A percentile compares a stretch with the other conserved stretches of the same genome.
These are phyloP conservation scores for Volutella citrinella DNA, from an alignment of 2,329 filamentous ascomycete species.

Conservation along the genomic window DNA sequence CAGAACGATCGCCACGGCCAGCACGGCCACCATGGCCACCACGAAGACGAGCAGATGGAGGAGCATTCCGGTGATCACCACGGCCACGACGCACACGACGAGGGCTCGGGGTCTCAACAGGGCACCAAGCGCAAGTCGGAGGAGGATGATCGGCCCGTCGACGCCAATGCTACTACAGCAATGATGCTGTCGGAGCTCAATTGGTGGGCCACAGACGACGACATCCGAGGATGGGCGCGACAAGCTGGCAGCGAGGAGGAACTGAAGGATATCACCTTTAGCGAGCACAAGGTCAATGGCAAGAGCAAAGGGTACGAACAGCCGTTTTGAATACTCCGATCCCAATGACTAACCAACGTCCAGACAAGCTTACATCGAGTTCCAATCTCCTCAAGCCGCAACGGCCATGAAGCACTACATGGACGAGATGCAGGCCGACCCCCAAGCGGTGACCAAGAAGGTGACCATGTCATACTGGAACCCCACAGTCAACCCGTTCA, in stretches of 20 bases:
- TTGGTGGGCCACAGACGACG: slow-evolving; percentile 97
- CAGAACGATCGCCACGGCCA: slow-evolving; percentile 30
- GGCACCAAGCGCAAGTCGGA: slow-evolving; percentile 60
- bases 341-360: too few relatives aligned
- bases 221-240: slow-evolving; percentile 82
- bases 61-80: slow-evolving; percentile 38
- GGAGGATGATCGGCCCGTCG: slow-evolving; percentile 57
- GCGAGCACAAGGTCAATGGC: slow-evolving; percentile 97
- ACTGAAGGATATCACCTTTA: slow-evolving; percentile 90
- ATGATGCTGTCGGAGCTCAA: slow-evolving; percentile 85
- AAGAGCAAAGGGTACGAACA: slow-evolving; percentile 96
- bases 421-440: slow-evolving; percentile 56
- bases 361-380: slow-evolving; percentile 80
- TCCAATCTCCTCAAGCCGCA: slow-evolving; percentile 77
- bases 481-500: slow-evolving; percentile 80
- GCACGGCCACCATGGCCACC: slow-evolving; percentile 17
- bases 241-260: slow-evolving; percentile 80
- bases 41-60: slow-evolving; percentile 31
- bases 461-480: slow-evolving; percentile 72
- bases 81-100: slow-evolving; percentile 39
- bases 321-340: too few relatives aligned
- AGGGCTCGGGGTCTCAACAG: slow-evolving; percentile 36
- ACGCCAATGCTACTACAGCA: slow-evolving; percentile 62
- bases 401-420: slow-evolving; percentile 82
- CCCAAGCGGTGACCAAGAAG: slow-evolving; percentile 62